Base-by-base conservation (phyloP, 225 moss, liverwort and hornwort genomes). In the Physcomitrium patens region DNA sequence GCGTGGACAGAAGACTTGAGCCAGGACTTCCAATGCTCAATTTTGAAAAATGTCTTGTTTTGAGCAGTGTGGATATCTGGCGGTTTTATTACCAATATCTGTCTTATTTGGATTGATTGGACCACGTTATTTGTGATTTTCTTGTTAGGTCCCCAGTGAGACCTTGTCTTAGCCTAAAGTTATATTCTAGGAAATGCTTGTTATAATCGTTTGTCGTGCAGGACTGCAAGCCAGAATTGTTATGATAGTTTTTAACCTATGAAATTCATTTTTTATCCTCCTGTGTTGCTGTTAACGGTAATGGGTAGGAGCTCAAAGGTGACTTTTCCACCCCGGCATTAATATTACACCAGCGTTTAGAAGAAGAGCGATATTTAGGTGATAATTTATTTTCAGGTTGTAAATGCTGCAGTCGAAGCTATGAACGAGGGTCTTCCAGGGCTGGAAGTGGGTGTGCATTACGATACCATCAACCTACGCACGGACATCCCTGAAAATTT, bases 291-390 rank as follows among this genome's bases (percentile, higher is more conserved):
- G 91, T 88, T 47, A 76, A 66, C 59, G 22, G 82, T 60, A 88
- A 79, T 52, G 78, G 74, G 44, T 70, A 82, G 76, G 88, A 88
- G 64, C 71, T 91, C 17, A 88, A 91, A 82, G 84, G 89, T 89
- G 60, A 69, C 46, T 46, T 46, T 46, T 46, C 12, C 46, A 46
- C 12, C 46, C 46, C 46, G 24, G 1, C 24, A 24, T 24, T 24
- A 24, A 1, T 24, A 24, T 24, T 24, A 24, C 24, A 24, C 24
- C 24, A 24, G 24, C 24, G 24, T 24, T 24, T 24, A 24, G 24
- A 24, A 24, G 24, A 24, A 24, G 24, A 24, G 24, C 24, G 24
- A 24, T n/a, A n/a, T n/a, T n/a, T n/a, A n/a, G n/a, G n/a, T n/a
- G n/a, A n/a, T n/a, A n/a, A n/a, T n/a, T n/a, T n/a, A n/a, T n/a